Evolutionary conservation across 257 asterid species (phyloP), one percentile per base, ranked within the genome.

Genomic region (Przewalskia tangutica): DNA sequence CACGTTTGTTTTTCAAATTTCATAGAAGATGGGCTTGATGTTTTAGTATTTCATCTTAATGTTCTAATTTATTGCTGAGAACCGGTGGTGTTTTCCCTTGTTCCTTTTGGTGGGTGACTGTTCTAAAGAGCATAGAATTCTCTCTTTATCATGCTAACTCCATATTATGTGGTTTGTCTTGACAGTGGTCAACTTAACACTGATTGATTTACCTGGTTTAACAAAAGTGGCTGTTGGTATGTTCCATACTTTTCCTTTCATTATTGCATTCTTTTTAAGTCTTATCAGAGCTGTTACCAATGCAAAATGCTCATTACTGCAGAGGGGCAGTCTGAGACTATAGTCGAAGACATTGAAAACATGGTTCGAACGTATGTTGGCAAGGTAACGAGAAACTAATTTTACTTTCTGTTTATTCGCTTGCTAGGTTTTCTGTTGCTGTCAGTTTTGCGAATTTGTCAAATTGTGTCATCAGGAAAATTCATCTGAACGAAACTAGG

Each of bases 311-410:
- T 55, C 42, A 83, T 67, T 66, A 65, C 76, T 88, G 87, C 89
- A 95, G 99, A 95, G 85, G 99, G 98, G 81, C 99, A 95, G 85
- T 90, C 94, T n/a, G 98, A 95, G 56, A 95, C 85, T 87, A 89
- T 95, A 65, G 99, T 88, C 38, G 83, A 94, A 86, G 99, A 95
- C 85, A 95, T 95, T 83, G 99, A 95, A 87, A 86, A 85, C 84
- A 95, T 95, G 99, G 99, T 95, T 79, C 96, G 93, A 68, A 76
- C 95, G 2, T 94, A 90, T 86, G 92, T 94, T 80, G 99, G 89
- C 78, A 95, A 95, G 99, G 99, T 95, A 90, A 60, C 44, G 82
- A 77, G 32, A 73, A 48, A 73, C 44, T 48, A 46, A 48, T 48
- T 73, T 70, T 20, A 73, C 79, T 48, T 23, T 73, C 23, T 48